Conservation (phyloP, 805 yeast species). For the Candida ficus region DNA sequence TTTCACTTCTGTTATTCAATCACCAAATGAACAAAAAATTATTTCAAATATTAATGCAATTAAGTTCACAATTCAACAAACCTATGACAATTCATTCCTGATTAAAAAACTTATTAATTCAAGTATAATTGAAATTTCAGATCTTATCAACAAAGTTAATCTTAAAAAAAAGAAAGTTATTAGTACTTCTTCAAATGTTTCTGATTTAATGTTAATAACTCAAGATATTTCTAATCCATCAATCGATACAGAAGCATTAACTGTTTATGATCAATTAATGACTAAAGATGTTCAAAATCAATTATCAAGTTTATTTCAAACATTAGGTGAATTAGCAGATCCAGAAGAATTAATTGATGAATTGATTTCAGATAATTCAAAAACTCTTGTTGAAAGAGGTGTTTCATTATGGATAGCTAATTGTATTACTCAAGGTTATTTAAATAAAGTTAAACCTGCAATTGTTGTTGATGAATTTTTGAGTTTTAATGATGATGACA, state of each 20-base stretch:
- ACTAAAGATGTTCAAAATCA: conserved; percentile 19
- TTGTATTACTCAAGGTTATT: conserved; percentile 25
- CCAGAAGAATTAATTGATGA: conserved; percentile 19
- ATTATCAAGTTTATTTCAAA: conserved; percentile 16
- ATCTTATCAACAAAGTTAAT: conserved; percentile 11
- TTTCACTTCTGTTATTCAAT: conserved; percentile 18
- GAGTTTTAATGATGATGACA: conserved; percentile 24
- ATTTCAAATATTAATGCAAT: conserved; percentile 17
- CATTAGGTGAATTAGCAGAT: conserved; percentile 17
- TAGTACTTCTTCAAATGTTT: conserved; percentile 3
- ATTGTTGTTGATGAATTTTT: conserved; percentile 25
- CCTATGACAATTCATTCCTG: conserved; percentile 8
- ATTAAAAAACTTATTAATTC: conserved; percentile 14
- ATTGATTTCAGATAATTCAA: conserved; percentile 17
- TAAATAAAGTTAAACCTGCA: conserved; percentile 10
- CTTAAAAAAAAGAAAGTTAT: conserved; percentile 10
- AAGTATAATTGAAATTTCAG: conserved; percentile 19
- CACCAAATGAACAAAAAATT: conserved; percentile 22
- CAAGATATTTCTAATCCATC: conserved; percentile 10
- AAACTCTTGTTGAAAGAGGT: conserved; percentile 17
- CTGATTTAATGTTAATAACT: conserved; percentile 19
- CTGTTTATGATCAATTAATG: conserved; percentile 19
- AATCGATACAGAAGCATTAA: conserved; percentile 6
- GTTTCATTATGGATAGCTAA: conserved; percentile 37
- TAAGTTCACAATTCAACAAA: conserved; percentile 11